These are phyloP conservation scores for Lepidium didymum DNA, from an alignment of 345 rosid species.

Conservation along the genomic window DNA sequence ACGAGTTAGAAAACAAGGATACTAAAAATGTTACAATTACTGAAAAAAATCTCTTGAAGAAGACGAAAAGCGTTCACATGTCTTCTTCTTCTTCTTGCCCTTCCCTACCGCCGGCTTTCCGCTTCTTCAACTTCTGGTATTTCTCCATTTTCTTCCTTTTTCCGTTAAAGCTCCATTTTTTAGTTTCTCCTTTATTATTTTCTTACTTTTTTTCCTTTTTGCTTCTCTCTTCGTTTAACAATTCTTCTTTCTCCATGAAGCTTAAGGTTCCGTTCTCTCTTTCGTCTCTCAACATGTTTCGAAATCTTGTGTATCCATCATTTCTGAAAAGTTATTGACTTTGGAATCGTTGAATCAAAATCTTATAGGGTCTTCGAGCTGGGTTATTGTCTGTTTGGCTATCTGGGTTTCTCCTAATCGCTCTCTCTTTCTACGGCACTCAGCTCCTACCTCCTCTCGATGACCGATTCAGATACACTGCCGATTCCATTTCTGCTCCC, in stretches of 20 bases:
- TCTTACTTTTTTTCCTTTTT: neutral
- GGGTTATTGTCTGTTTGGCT: conserved; percentile 71
- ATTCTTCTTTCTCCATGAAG: conserved; percentile 15
- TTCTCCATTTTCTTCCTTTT: conserved; percentile 28
- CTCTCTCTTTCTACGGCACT: conserved; percentile 65
- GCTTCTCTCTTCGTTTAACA: neutral
- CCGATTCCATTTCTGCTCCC: conserved; percentile 21
- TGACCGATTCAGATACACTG: conserved; percentile 14
- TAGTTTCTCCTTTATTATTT: too few relatives aligned
- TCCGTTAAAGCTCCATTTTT: conserved; percentile 44
- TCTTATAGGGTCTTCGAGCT: conserved; percentile 41
- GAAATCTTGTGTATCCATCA: neutral
- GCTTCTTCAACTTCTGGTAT: conserved; percentile 13
- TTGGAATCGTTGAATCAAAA: neutral
- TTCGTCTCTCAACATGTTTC: neutral
- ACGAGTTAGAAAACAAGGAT: neutral
- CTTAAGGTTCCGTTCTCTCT: conserved; percentile 30
- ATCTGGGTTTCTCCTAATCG: conserved; percentile 61
- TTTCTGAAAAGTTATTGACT: neutral
- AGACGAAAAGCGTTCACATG: conserved; percentile 33
- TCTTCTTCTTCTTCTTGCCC: conserved; percentile 12
- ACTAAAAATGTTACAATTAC: neutral
- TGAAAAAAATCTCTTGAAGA: conserved; percentile 16
- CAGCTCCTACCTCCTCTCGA: conserved; percentile 43
- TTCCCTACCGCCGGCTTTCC: conserved; percentile 21